Evolutionary conservation across 139 green algal genomes (phyloP).

Genomic region (Pseudopediastrum boryanum): DNA sequence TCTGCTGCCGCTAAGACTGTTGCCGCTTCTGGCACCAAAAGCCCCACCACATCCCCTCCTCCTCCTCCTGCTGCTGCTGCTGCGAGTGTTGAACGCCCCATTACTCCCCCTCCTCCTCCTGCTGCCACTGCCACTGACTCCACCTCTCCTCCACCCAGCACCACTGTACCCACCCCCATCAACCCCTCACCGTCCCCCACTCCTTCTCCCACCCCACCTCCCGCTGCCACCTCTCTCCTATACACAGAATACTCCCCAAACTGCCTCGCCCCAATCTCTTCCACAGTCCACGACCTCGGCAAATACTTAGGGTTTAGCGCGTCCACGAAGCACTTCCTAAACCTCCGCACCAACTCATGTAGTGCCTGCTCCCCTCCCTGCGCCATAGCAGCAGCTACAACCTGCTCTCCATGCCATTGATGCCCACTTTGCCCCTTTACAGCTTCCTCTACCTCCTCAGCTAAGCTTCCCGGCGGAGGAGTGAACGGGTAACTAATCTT

Average conservation of each 20-base stretch:
- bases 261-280: slow-evolving; percentile 51
- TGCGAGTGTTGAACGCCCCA: too few relatives aligned
- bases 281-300: slow-evolving; percentile 66
- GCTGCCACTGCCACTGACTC: too few relatives aligned
- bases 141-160: too few relatives aligned
- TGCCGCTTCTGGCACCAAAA: too few relatives aligned
- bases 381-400: slow-evolving; percentile 56
- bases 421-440: slow-evolving; percentile 47
- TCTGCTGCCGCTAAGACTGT: too few relatives aligned
- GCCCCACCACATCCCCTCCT: too few relatives aligned
- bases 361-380: slow-evolving; percentile 60
- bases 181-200: too few relatives aligned
- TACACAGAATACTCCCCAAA: slow-evolving; percentile 62
- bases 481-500: neutral
- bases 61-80: too few relatives aligned
- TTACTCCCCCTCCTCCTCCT: too few relatives aligned
- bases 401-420: slow-evolving; percentile 67
- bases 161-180: too few relatives aligned
- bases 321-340: slow-evolving; percentile 69
- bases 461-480: neutral
- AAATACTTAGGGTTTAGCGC: slow-evolving; percentile 64
- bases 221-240: slow-evolving; percentile 1
- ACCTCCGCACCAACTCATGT: slow-evolving; percentile 55
- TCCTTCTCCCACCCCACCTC: too few relatives aligned
- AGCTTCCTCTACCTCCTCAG: neutral